Evolutionary conservation across 768 basidiomycete species (phyloP), one percentile per base, ranked within the genome.

Genomic region (Tylopilus vinaceipallidus): DNA sequence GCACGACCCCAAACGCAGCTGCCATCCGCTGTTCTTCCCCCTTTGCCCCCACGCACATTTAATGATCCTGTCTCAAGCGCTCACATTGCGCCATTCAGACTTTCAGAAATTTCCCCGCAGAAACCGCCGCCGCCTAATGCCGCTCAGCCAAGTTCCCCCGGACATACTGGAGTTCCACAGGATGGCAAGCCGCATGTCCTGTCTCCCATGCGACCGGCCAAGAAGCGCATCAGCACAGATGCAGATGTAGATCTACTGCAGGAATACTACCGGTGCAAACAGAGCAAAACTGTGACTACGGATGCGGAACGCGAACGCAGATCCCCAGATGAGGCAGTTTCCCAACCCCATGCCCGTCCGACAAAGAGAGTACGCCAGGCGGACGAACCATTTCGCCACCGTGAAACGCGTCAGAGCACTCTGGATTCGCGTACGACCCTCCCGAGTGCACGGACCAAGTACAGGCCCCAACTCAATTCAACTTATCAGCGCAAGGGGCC

Each of bases 101-200:
- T 79, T 53, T 80, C 79, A 34, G 77, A 81, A 58, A 67, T 81
- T 56, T 82, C 81, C 6, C 78, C 79, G 52, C 52, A 55, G 46
- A 70, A 69, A 62, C 52, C 53, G 37, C 56, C 53, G 37, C 56
- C 46, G 24, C 45, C 11, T 47, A 26, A 46, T 4, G 32, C 27
- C 33, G 37, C 34, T 16, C 39, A 27, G 35, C 32, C 47, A 56
- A 29, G 42, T 29, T 45, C 44, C 33, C 36, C 54, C 52, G 50
- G 43, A 17, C 3, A 38, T 45, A 42, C 50, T 54, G 48, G 55
- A 55, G 17, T 19, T 44, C 20, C 26, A 64, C 60, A 61, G 57
- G 52, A 56, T 29, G 57, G 52, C 47, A n/a, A 39, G 6, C 44
- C 45, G n/a, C 36, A 39, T 16, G 64, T 65, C 44, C 60, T 61